Conservation (phyloP, 2,329 filamentous ascomycete species). For the Diaporthe citri region DNA sequence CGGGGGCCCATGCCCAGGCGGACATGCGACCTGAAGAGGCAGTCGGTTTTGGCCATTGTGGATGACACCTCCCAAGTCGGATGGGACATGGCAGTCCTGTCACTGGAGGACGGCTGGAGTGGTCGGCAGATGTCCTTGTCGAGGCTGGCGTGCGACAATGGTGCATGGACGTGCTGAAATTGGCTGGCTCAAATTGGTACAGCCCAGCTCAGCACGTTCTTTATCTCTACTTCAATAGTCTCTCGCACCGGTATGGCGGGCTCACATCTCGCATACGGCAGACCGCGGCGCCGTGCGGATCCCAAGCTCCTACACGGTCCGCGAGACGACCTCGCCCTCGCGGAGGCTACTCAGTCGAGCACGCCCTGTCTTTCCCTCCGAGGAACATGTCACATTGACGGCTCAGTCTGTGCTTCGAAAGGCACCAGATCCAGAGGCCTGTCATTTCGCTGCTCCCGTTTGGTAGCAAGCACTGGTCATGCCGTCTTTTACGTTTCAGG, state of each 20-base stretch:
- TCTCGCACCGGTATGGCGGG: background rate
- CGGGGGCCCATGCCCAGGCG: slow-evolving; percentile 6
- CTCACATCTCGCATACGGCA: slow-evolving; percentile 21
- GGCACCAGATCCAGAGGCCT: slow-evolving; percentile 34
- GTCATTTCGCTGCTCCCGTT: slow-evolving; percentile 49
- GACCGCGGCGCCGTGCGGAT: slow-evolving; percentile 1
- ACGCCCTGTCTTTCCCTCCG: slow-evolving; percentile 39
- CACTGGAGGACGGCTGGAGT: background rate
- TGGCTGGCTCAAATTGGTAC: slow-evolving; percentile 5
- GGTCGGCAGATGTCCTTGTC: slow-evolving; percentile 35
- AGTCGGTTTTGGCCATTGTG: background rate
- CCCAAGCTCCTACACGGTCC: slow-evolving; percentile 4
- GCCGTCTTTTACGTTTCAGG: slow-evolving; percentile 46
- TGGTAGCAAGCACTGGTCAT: slow-evolving; percentile 47
- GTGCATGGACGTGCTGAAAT: slow-evolving; percentile 25
- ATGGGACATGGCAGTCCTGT: background rate
- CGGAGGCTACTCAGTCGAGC: background rate
- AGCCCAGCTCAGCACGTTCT: slow-evolving; percentile 20
- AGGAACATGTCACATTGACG: slow-evolving; percentile 43
- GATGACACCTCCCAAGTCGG: background rate
- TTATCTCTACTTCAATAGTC: background rate
- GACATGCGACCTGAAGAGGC: background rate
- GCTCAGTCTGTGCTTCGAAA: slow-evolving; percentile 37
- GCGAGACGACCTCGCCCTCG: slow-evolving; percentile 5
- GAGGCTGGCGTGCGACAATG: slow-evolving; percentile 36